phyloP scores from a whole-genome alignment of 2,329 filamentous ascomycete species.

The Tolypocladium album region DNA sequence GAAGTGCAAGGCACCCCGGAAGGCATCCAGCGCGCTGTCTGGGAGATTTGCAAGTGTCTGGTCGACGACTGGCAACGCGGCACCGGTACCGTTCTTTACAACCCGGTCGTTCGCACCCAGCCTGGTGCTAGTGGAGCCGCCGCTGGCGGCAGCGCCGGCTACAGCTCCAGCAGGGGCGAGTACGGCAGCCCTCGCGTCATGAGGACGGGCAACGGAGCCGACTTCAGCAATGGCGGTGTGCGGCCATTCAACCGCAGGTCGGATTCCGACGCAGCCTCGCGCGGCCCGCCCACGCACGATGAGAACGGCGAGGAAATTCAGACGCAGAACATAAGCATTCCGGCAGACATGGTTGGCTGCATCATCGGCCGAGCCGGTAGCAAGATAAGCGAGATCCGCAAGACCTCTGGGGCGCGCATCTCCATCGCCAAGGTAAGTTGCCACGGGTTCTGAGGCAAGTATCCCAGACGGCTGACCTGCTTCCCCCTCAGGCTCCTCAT shows the following conservation, averaged over 20 bases:
- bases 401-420: conserved; percentile 91
- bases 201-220: conserved; percentile 94
- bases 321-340: conserved; percentile 99
- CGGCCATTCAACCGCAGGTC: conserved; percentile 68
- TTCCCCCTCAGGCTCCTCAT: conserved; percentile 58
- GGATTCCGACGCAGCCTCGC: conserved; percentile 68
- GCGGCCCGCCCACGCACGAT: conserved; percentile 78
- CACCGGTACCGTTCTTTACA: conserved; percentile 94
- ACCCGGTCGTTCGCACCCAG: conserved; percentile 84
- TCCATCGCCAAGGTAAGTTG: conserved; percentile 76
- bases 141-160: conserved; percentile 23
- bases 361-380: conserved; percentile 92
- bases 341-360: conserved; percentile 98
- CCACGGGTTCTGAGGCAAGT: no score
- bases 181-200: conserved; percentile 62
- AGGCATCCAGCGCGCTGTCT: conserved; percentile 89
- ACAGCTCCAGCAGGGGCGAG: conserved; percentile 30
- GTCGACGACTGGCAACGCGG: conserved; percentile 97
- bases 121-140: conserved; percentile 38
- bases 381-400: conserved; percentile 98
- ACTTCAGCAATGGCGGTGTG: conserved; percentile 74
- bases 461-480: background rate
- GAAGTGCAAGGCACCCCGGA: conserved; percentile 93
- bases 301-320: conserved; percentile 97
- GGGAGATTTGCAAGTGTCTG: conserved; percentile 98